Conservation (phyloP, 345 rosid species). For the Populus tremula region DNA sequence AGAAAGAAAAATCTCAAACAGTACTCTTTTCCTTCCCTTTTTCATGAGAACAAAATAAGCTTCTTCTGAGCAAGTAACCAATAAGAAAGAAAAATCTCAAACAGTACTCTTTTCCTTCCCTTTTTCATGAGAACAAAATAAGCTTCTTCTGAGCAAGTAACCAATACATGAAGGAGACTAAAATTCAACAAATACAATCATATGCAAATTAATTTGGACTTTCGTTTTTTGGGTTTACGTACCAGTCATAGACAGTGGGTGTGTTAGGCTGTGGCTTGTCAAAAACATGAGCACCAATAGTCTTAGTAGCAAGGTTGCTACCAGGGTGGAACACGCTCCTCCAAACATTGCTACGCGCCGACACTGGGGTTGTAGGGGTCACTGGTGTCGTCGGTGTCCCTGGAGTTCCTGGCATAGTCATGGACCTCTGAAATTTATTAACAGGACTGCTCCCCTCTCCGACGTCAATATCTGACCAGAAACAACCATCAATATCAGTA, state of each 20-base stretch:
- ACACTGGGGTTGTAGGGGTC: constrained; percentile 60
- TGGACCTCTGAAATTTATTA: constrained; percentile 50
- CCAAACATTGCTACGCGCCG: constrained; percentile 83
- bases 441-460: constrained; percentile 35
- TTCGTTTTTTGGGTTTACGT: neutral
- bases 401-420: constrained; percentile 63
- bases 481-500: too few species aligned
- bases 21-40: too few species aligned
- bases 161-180: too few species aligned
- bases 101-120: too few species aligned
- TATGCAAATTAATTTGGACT: neutral
- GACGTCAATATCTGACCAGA: constrained; percentile 13
- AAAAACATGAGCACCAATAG: constrained; percentile 55
- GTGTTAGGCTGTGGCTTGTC: constrained; percentile 85
- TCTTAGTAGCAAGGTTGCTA: constrained; percentile 79
- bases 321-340: constrained; percentile 96
- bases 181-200: too few species aligned
- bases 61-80: too few species aligned
- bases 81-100: too few species aligned
- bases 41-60: too few species aligned
- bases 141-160: too few species aligned
- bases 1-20: too few species aligned
- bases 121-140: too few species aligned
- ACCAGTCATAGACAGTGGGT: constrained; percentile 97
- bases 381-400: constrained; percentile 61